Base-by-base conservation (phyloP, 495 filamentous ascomycete species). In the Clavariopsis aquatica region DNA sequence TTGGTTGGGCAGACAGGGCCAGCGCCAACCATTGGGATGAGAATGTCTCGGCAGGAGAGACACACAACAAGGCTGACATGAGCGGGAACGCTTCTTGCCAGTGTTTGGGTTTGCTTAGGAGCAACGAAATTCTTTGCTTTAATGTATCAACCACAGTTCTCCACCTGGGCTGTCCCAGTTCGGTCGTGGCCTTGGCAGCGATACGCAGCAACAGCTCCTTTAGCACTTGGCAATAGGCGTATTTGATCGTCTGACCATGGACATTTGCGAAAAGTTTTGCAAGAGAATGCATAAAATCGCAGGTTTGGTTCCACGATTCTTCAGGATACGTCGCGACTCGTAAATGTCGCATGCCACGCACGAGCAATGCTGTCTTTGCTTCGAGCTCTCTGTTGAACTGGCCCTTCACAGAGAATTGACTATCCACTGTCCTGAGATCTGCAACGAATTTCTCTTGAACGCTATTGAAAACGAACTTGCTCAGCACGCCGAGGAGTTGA, bases 401-500 rank as follows among this genome's bases (percentile, higher is more conserved):
- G 8, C 81, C 87, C 58, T 90, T 91, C n/a, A 82, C 69, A 2
- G 78, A 78, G 59, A 92, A 80, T 4, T 91, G 87, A 67, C 86
- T 86, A 57, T 96, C 85, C 10, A 85, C 87, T 22, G 81, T 82
- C 54, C 90, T 88, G 4, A 99, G 82, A 72, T 97, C 93, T 22
- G 74, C 75, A 57, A 95, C 76, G 72, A 95, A 99, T 23, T 90
- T 85, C 57, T 87, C 84, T 24, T 89, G 83, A 28, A 99, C 93
- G 63, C 85, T 90, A 27, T 84, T 78, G 75, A 99, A 96, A 71
- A 93, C 91, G 66, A 91, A 84, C 55, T 88, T 89, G 75, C 94
- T 96, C 92, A 99, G 96, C 24, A 90, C 92, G 15, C 94, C 94
- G 12, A 99, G 80, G 19, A 98, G 78, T 70, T 96, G 91, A 24